Evolutionary conservation across 148 eudicot species (phyloP).

Genomic region (Dianthus caryophyllus): DNA sequence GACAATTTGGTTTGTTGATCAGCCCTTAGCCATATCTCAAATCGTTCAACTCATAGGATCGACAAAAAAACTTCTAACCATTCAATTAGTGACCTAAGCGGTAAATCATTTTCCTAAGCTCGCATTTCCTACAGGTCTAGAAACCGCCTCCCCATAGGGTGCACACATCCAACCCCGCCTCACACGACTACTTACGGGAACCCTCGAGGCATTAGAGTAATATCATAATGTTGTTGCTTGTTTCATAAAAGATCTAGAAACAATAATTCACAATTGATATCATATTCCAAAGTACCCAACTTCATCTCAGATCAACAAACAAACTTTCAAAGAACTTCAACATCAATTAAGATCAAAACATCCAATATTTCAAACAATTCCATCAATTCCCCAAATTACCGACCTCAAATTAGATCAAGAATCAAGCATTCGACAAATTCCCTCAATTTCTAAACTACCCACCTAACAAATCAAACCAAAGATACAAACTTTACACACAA

Average conservation of each 20-base stretch:
- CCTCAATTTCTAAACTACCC: neutral
- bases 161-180: too few relatives aligned
- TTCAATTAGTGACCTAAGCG: neutral
- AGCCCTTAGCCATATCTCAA: neutral
- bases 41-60: neutral
- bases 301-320: neutral
- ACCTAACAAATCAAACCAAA: neutral
- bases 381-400: too few relatives aligned
- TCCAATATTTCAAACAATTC: neutral
- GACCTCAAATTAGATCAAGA: slow-evolving; percentile 1
- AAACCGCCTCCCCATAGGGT: too few relatives aligned
- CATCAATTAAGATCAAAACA: neutral
- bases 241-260: slow-evolving; percentile 4
- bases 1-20: too few relatives aligned
- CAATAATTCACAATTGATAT: neutral
- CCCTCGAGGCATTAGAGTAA: too few relatives aligned
- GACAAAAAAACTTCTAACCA: neutral
- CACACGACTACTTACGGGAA: too few relatives aligned
- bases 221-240: too few relatives aligned
- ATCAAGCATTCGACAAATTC: neutral
- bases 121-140: too few relatives aligned
- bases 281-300: neutral
- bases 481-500: neutral
- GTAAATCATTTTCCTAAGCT: too few relatives aligned
- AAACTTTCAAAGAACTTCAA: neutral